Evolutionary conservation across 371 early-diverging fungal genomes (phyloP).

Genomic region (Gilbertella persicaria): DNA sequence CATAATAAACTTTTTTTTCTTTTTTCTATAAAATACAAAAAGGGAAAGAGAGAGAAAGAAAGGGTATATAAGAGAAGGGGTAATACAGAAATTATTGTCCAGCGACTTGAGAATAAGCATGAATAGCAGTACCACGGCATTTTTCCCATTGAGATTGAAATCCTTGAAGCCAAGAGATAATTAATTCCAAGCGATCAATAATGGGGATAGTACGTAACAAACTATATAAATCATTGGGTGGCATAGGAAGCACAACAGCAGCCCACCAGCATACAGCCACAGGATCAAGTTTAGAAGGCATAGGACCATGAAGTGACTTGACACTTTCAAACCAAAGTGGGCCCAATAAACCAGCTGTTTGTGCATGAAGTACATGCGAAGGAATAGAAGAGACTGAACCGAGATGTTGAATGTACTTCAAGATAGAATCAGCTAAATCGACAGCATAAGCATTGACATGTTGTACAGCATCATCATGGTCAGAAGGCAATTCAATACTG

Average conservation of each 20-base stretch:
- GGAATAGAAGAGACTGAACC: slow-evolving; percentile 2
- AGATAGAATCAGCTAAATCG: slow-evolving; percentile 16
- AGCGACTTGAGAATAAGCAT: slow-evolving; percentile 18
- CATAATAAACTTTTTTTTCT: too few relatives aligned
- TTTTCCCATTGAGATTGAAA: slow-evolving; percentile 26
- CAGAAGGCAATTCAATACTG: slow-evolving; percentile 12
- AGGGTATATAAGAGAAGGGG: background rate
- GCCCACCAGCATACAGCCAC: slow-evolving; percentile 31
- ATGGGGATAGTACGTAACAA: slow-evolving; percentile 19
- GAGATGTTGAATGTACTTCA: slow-evolving; percentile 19
- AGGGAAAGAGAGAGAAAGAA: background rate
- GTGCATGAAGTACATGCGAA: slow-evolving; percentile 8
- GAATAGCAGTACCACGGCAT: slow-evolving; percentile 24
- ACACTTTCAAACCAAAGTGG: slow-evolving; percentile 28
- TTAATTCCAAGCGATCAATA: slow-evolving; percentile 22
- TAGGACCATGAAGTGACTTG: slow-evolving; percentile 18
- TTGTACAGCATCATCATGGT: background rate
- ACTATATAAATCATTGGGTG: slow-evolving; percentile 10
- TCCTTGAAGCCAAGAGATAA: slow-evolving; percentile 24
- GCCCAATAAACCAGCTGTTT: slow-evolving; percentile 27
- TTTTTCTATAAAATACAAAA: too few relatives aligned
- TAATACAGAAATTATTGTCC: slow-evolving; percentile 7
- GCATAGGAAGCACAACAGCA: slow-evolving; percentile 17
- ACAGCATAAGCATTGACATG: slow-evolving; percentile 5
- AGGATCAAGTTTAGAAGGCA: slow-evolving; percentile 18